Conservation (phyloP, 148 eudicot genomes). For the Silene conica region DNA sequence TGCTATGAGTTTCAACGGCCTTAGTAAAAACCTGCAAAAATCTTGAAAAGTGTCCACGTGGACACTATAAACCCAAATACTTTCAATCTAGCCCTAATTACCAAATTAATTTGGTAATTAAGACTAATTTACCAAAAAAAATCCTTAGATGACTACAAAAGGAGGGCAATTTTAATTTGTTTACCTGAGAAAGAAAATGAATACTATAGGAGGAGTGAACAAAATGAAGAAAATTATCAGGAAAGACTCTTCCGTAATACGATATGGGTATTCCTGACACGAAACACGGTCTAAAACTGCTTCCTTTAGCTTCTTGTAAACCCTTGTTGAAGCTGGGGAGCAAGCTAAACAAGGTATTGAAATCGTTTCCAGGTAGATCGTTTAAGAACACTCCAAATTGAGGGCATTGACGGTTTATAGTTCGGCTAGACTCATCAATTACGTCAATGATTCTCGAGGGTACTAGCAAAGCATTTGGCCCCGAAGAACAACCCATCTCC, state of each 20-base stretch:
- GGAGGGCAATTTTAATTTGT: no score
- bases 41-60: no score
- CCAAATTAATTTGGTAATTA: no score
- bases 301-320: constrained; percentile 14
- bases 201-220: constrained; percentile 67
- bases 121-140: no score
- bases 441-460: constrained; percentile 27
- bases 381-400: constrained; percentile 47
- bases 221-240: constrained; percentile 47
- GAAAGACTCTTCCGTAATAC: constrained; percentile 59
- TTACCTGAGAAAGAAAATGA: constrained; percentile 67
- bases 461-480: constrained; percentile 40
- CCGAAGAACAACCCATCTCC: constrained; percentile 69
- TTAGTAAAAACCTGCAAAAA: no score
- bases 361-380: constrained; percentile 54
- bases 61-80: no score
- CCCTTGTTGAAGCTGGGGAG: constrained; percentile 20
- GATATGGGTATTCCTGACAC: constrained; percentile 59
- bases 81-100: no score
- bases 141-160: no score
- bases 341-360: constrained; percentile 34
- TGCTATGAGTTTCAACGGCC: no score
- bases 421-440: constrained; percentile 18
- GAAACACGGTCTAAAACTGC: constrained; percentile 28
- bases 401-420: constrained; percentile 21